Percentiles rank a stretch among this genome's conserved stretches.
These are phyloP conservation scores for Hypsizygus marmoreus DNA, from an alignment of 768 basidiomycete genomes.

Conservation along the genomic window DNA sequence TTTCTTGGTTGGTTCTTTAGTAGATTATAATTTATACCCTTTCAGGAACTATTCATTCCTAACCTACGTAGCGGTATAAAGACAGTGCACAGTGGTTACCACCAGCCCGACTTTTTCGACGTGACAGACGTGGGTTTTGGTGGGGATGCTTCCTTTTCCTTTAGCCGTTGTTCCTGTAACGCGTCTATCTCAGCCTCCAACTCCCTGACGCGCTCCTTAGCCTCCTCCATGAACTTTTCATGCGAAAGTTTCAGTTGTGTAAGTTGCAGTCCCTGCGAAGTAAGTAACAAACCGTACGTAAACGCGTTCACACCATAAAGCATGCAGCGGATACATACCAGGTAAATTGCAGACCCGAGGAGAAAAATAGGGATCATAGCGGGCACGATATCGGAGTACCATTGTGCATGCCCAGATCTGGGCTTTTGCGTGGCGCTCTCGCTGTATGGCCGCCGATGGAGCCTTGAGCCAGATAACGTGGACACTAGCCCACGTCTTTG, in stretches of 20 bases:
- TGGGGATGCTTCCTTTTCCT: constrained; percentile 11
- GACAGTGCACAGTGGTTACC: constrained; percentile 11
- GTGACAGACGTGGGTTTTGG: not conserved
- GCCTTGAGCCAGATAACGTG: constrained; percentile 3
- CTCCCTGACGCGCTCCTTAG: constrained; percentile 46
- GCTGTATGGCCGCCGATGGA: constrained; percentile 19
- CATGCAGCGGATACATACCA: constrained; percentile 42
- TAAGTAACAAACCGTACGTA: not conserved
- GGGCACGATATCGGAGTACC: constrained; percentile 72
- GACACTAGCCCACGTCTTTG: constrained; percentile 11
- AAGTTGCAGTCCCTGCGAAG: constrained; percentile 63
- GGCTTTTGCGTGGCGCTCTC: constrained; percentile 18
- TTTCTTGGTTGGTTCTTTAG: constrained; percentile 9
- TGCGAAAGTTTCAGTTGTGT: constrained; percentile 63
- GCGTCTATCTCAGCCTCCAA: constrained; percentile 63
- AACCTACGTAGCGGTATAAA: not conserved
- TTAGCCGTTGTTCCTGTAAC: constrained; percentile 33
- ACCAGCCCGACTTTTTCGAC: constrained; percentile 18
- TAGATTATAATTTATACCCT: constrained; percentile 7
- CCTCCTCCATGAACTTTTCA: constrained; percentile 71
- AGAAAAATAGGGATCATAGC: constrained; percentile 79
- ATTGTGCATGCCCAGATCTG: constrained; percentile 57
- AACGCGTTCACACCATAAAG: constrained; percentile 3
- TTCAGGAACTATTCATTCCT: not conserved
- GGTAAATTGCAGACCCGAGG: constrained; percentile 77